Evolutionary conservation across 192 early-diverging fungal species (phyloP).

Genomic region (Dimargaris xerosporica): DNA sequence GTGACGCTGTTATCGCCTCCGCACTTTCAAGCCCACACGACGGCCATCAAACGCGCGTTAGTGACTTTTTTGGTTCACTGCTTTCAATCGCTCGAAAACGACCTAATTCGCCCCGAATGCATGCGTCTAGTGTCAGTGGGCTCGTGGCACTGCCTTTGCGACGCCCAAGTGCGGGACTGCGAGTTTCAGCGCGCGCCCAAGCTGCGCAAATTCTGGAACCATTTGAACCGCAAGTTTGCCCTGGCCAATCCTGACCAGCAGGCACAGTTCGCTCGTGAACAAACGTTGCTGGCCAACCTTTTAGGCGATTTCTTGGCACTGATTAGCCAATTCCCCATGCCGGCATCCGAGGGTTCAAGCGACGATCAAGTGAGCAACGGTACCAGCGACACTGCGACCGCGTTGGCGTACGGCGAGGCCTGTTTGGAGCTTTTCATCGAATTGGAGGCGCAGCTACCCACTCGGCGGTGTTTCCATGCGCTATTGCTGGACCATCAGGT

Average conservation of each 20-base stretch:
- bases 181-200: constrained; percentile 44
- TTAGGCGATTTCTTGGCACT: constrained; percentile 47
- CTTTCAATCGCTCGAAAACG: constrained; percentile 76
- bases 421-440: constrained; percentile 79
- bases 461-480: constrained; percentile 71
- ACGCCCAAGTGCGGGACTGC: constrained; percentile 29
- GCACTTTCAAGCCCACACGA: constrained; percentile 10
- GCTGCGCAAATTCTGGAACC: constrained; percentile 52
- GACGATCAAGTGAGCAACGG: not conserved
- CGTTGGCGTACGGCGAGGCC: constrained; percentile 43
- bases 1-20: constrained; percentile 27
- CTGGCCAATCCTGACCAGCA: constrained; percentile 29
- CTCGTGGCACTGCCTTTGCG: constrained; percentile 56
- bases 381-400: not conserved
- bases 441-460: constrained; percentile 76
- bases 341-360: not conserved
- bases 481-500: constrained; percentile 72
- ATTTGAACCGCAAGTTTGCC: constrained; percentile 32
- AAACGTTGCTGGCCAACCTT: constrained; percentile 47
- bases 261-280: constrained; percentile 34
- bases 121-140: constrained; percentile 57
- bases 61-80: constrained; percentile 63
- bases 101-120: constrained; percentile 55
- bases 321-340: not conserved
- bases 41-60: constrained; percentile 27